Evolutionary conservation across 495 filamentous ascomycete species (phyloP), one percentile per base, ranked within the genome.

Genomic region (Penicillium pulvis): DNA sequence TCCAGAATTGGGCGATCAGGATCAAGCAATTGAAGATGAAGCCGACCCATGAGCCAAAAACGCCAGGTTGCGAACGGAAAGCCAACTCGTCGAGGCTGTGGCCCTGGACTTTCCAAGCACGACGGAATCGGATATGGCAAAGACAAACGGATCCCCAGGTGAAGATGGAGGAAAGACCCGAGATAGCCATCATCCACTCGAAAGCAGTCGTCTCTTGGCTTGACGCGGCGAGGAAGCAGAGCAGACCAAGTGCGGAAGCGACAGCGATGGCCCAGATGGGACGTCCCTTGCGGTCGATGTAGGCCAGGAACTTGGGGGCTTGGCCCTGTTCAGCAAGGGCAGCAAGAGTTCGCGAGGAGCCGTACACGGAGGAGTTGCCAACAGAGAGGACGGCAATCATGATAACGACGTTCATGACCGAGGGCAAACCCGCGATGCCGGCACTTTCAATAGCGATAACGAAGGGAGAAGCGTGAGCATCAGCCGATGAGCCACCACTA

Each of bases 1-100:
- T 88, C 94, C 94, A 98, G 78, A 98, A 96, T 67, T 98, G 93
- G 8, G 90, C 93, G 46, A 93, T 66, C 20, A 98, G 81, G n/a
- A 98, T 87, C 10, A 96, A 75, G 26, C 78, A 54, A 71, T 97
- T 97, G 71, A 96, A 85, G 31, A 75, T 58, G 58, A 97, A 82
- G 10, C 94, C 94, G 26, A 96, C 55, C 84, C 88, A 97, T 1
- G 91, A 95, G 2, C 93, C 94, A 23, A 85, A 68, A 1, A 95
- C 77, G 51, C 94, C 94, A 1, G 88, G 82, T 60, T 94, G 92
- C 2, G 90, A 90, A 11, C 67, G 75, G 81, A 92, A 98, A 2
- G 91, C 85, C 14, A 98, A 75, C 58, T 97, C 90, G 36, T 88
- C 75, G 14, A 93, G 74, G 10, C 71, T 77, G 70, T 90, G 86